phyloP scores from a whole-genome alignment of 352 stramenopile genomes.

The Phytophthora capsici region DNA sequence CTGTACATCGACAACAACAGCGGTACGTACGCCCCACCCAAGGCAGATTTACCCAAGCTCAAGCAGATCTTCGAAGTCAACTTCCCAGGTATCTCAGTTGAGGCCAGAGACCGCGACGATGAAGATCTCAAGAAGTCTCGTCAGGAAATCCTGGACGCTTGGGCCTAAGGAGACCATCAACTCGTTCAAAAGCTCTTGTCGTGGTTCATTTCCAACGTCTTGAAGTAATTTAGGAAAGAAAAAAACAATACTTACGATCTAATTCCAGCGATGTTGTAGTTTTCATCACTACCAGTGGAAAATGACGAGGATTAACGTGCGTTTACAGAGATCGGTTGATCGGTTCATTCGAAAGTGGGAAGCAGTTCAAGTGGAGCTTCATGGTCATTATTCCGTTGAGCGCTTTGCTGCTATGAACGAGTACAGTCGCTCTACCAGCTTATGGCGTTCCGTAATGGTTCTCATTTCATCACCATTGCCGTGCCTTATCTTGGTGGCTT shows the following conservation, averaged over 20 bases:
- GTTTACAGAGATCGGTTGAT: background rate
- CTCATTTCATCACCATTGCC: constrained; percentile 18
- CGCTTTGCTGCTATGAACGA: constrained; percentile 17
- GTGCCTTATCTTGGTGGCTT: constrained; percentile 16
- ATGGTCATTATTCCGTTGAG: constrained; percentile 24
- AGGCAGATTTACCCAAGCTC: constrained; percentile 37
- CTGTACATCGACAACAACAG: constrained; percentile 56
- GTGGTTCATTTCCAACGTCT: background rate
- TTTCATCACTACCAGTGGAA: no score
- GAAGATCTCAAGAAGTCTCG: constrained; percentile 31
- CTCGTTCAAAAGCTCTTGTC: no score
- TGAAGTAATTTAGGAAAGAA: background rate
- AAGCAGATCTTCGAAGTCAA: constrained; percentile 46
- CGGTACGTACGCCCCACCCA: constrained; percentile 45
- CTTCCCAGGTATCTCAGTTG: constrained; percentile 38
- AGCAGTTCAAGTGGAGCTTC: constrained; percentile 28
- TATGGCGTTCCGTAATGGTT: constrained; percentile 1
- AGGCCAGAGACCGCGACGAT: constrained; percentile 35
- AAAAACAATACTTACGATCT: background rate
- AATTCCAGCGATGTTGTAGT: no score
- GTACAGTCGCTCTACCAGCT: constrained; percentile 13
- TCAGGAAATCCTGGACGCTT: constrained; percentile 42
- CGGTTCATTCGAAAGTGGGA: constrained; percentile 32
- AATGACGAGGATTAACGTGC: background rate
- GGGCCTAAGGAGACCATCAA: constrained; percentile 25